Evolutionary conservation across 768 basidiomycete genomes (phyloP).

Genomic region (Inosperma sp.): DNA sequence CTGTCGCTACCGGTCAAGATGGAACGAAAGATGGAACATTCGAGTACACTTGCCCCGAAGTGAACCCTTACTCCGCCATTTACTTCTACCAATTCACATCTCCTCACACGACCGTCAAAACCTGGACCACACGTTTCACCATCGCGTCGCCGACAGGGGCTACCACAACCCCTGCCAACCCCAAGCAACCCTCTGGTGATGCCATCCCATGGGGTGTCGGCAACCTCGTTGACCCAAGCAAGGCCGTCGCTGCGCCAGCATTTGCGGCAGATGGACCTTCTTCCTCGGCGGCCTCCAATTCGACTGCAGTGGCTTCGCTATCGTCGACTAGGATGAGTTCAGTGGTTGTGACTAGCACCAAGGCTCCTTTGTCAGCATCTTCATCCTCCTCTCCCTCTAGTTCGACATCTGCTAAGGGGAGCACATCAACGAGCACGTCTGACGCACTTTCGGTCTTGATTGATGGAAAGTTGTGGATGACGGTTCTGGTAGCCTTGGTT

Average conservation of each 20-base stretch:
- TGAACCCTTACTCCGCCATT: conserved; percentile 57
- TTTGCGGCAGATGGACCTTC: conserved; percentile 14
- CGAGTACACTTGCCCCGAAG: conserved; percentile 62
- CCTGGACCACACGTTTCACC: conserved; percentile 76
- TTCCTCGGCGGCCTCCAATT: conserved; percentile 8
- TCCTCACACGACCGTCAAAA: conserved; percentile 33
- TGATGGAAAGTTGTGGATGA: conserved; percentile 10
- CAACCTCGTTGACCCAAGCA: conserved; percentile 43
- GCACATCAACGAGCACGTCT: conserved; percentile 8
- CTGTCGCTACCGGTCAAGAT: conserved; percentile 56
- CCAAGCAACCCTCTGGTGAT: conserved; percentile 50
- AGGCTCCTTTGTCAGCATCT: conserved; percentile 1
- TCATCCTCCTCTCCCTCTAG: not conserved
- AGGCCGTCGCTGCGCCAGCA: conserved; percentile 35
- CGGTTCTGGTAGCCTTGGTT: conserved; percentile 6
- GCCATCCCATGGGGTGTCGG: conserved; percentile 68
- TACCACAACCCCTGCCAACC: conserved; percentile 45
- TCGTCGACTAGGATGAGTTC: conserved; percentile 1
- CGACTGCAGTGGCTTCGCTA: not conserved
- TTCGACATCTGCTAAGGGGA: not conserved
- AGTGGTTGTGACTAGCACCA: not conserved
- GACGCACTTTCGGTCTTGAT: conserved; percentile 5
- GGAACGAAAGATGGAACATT: conserved; percentile 53
- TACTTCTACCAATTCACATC: conserved; percentile 80
- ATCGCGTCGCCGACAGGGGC: conserved; percentile 52